Base-by-base conservation (phyloP, 805 yeast genomes). In the Kazachstania viticola region DNA sequence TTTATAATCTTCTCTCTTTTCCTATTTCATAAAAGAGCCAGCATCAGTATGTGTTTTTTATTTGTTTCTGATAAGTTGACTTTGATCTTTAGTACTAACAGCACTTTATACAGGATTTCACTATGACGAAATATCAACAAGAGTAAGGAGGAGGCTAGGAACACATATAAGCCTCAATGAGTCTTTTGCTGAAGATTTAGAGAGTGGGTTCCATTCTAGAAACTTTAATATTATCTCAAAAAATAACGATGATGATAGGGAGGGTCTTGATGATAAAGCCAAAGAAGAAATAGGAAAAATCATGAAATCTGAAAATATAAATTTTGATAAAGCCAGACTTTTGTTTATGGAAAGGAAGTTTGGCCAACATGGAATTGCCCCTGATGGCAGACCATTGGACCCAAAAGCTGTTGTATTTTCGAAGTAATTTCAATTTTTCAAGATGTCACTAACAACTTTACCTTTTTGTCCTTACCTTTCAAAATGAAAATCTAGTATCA, bases 291-390 rank as follows among this genome's bases (percentile, higher is more conserved):
- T 81, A 3, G 59, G 61, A 35, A 39, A 51, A 18, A 58, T 79
- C 6, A 81, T 81, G 91, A 48, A 61, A 5, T 46, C 50, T 5
- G 56, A 67, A 31, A 49, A 60, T 22, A 39, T 79, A 18, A 45
- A 69, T 1, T 81, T 81, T 48, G 93, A 81, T 49, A 72, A 72
- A 26, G 93, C 94, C 1, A 61, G 94, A 38, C 50, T 69, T 3
- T 45, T 62, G 33, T 75, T 68, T 46, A 66, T 71, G 4, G 61
- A 58, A 31, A 40, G 50, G 12, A 56, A 57, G 39, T 62, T 81
- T 49, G 58, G 60, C 1, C 50, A 58, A 12, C 67, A 77, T 46
- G 66, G 63, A 9, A 73, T 80, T 26, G 78, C 69, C 3, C 65
- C 71, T 0, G 76, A 77, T 49, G 88, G 88, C 0, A 53, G 69